Percentiles rank a stretch among this genome's conserved stretches.
Conservation (phyloP, 2,329 filamentous ascomycete species). For the Hymenoscyphus fraxineus region DNA sequence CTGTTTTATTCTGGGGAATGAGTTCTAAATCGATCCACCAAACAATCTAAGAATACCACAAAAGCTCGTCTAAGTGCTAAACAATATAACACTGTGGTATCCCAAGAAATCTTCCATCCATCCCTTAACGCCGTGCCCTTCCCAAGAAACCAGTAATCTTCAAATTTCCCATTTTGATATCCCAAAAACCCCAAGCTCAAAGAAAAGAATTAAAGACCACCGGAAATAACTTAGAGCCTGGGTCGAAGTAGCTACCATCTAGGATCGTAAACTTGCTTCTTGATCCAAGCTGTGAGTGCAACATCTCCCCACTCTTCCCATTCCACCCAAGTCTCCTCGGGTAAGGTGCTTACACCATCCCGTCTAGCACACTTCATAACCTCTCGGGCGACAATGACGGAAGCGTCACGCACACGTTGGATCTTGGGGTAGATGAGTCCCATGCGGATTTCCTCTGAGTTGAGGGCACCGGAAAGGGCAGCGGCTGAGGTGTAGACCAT, state of each 20-base stretch:
- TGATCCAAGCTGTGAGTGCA: conserved; percentile 57
- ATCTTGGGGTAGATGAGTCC: conserved; percentile 90
- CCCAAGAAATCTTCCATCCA: background rate
- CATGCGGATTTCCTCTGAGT: conserved; percentile 73
- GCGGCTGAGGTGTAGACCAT: conserved; percentile 97
- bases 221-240: background rate
- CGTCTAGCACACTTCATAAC: conserved; percentile 89
- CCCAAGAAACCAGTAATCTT: background rate
- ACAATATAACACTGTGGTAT: background rate
- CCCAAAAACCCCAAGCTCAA: background rate
- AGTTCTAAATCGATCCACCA: background rate
- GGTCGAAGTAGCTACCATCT: conserved; percentile 25
- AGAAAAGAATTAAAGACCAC: background rate
- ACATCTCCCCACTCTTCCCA: conserved; percentile 71
- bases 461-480: conserved; percentile 73
- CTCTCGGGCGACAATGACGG: conserved; percentile 78
- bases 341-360: conserved; percentile 68
- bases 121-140: background rate
- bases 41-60: background rate
- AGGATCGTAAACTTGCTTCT: conserved; percentile 58
- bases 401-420: conserved; percentile 86
- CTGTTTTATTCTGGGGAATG: background rate
- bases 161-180: conserved; percentile 3
- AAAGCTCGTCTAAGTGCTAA: background rate
- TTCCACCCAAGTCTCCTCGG: conserved; percentile 66